Conservation (phyloP, 441 rosid species). For the Brassica balearica region DNA sequence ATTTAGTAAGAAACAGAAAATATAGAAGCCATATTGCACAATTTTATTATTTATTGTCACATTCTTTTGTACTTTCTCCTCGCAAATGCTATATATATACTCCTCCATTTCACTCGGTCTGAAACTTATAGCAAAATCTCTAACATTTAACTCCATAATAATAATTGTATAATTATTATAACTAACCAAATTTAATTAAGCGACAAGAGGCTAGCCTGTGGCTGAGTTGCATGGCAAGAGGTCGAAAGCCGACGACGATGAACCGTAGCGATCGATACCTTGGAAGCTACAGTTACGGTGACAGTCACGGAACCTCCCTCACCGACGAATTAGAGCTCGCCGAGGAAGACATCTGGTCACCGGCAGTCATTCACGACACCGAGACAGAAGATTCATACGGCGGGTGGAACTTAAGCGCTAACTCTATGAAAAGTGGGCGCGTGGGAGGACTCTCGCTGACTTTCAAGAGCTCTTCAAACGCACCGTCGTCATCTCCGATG, state of each 20-base stretch:
- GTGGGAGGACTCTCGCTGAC: constrained; percentile 77
- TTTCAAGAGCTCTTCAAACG: constrained; percentile 51
- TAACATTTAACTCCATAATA: neutral
- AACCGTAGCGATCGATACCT: constrained; percentile 72
- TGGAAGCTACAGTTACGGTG: constrained; percentile 40
- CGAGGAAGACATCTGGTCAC: constrained; percentile 86
- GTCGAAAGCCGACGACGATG: constrained; percentile 54
- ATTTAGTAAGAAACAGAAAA: constrained; percentile 9
- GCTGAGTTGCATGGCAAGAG: constrained; percentile 65
- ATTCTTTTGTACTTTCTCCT: constrained; percentile 12
- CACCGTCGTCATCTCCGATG: constrained; percentile 53
- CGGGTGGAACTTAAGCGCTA: constrained; percentile 52
- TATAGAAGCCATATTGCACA: neutral
- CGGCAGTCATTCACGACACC: constrained; percentile 52
- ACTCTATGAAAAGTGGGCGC: constrained; percentile 43
- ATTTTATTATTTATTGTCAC: neutral
- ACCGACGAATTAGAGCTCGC: constrained; percentile 58
- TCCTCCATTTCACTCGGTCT: constrained; percentile 16
- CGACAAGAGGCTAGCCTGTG: neutral
- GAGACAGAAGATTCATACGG: constrained; percentile 8
- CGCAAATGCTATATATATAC: constrained; percentile 35
- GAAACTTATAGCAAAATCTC: constrained; percentile 43
- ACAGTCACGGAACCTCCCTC: constrained; percentile 40
- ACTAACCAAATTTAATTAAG: neutral
- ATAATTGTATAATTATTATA: neutral